Percentiles rank a stretch among this genome's conserved stretches.
Conservation (phyloP, 2,329 filamentous ascomycete species). For the Ascochyta lentis region DNA sequence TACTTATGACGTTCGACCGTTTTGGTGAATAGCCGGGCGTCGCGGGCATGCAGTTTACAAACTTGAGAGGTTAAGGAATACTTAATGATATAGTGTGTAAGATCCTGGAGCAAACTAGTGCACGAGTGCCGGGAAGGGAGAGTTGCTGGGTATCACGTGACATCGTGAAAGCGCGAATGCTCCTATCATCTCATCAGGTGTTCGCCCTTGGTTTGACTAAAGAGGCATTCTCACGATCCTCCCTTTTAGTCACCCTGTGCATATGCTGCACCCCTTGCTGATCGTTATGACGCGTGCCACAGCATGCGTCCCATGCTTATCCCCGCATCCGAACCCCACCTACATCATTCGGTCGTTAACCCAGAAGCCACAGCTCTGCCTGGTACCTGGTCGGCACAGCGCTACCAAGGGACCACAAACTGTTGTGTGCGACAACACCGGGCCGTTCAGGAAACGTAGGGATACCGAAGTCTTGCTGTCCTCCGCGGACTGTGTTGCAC, state of each 20-base stretch:
- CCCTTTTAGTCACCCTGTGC: constrained; percentile 8
- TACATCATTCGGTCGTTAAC: background rate
- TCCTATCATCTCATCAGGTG: background rate
- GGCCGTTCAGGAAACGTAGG: background rate
- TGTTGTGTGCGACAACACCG: background rate
- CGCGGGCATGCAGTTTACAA: too few species aligned
- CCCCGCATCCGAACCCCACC: constrained; percentile 7
- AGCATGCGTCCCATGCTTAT: constrained; percentile 4
- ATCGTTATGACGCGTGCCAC: constrained; percentile 4
- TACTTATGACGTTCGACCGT: too few species aligned
- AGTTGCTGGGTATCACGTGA: background rate
- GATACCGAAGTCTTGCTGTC: background rate
- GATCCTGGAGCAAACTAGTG: too few species aligned
- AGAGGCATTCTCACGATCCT: background rate
- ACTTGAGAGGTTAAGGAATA: too few species aligned
- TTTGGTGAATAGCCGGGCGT: too few species aligned
- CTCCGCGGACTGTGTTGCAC: constrained; percentile 5
- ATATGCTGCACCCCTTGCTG: constrained; percentile 8
- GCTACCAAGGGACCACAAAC: background rate
- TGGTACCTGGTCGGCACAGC: constrained; percentile 1
- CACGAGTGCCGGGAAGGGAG: too few species aligned
- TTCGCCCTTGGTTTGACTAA: constrained; percentile 4
- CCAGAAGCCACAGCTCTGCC: constrained; percentile 1
- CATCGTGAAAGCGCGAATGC: background rate
- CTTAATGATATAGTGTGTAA: too few species aligned